Base-by-base conservation (phyloP, 1,284 basidiomycete species). In the Malassezia cuniculi region DNA sequence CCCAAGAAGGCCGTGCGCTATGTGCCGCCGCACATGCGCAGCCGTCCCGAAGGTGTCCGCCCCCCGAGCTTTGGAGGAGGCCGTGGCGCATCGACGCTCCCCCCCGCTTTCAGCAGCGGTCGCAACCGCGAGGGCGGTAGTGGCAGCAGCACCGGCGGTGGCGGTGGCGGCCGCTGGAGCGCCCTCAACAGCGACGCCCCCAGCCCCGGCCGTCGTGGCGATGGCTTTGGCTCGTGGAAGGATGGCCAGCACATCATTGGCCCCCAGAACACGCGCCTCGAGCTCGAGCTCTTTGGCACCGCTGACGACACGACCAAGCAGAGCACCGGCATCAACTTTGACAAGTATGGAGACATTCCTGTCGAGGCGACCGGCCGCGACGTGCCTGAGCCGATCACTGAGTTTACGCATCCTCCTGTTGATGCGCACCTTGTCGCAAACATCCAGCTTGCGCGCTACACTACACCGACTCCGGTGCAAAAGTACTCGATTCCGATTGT, bases 401-500 rank as follows among this genome's bases (percentile, higher is more conserved):
- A 79, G 43, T 99, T 99, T 73, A 82, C 80, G 41, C 78, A 75
- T 64, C 81, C 87, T 34, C 89, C 87, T 51, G 74, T 99, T 64
- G 86, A 99, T 71, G 77, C 82, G 30, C 81, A 90, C 66, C 78
- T 97, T 20, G 74, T 97, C 50, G 85, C 93, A 70, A 97, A 99
- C 73, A 97, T 99, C 63, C 74, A 75, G 38, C 81, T 78, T 69
- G 83, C 93, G 66, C 84, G 78, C 71, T 97, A 97, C 76, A 79
- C 79, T 50, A 85, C 80, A 38, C 90, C 90, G 15, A 99, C 90
- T 36, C 90, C 90, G 18, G 93, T 97, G 52, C 93, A 99, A 77
- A 97, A 97, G 76, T 94, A 95, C 72, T 97, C 93, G 57, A 85
- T 99, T 65, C 93, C 90, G 68, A 97, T 97, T 65, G 86, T 99